A percentile compares a stretch with the other conserved stretches of the same genome.
phyloP scores from a whole-genome alignment of 768 basidiomycete genomes.

The Boletellus ananas region DNA sequence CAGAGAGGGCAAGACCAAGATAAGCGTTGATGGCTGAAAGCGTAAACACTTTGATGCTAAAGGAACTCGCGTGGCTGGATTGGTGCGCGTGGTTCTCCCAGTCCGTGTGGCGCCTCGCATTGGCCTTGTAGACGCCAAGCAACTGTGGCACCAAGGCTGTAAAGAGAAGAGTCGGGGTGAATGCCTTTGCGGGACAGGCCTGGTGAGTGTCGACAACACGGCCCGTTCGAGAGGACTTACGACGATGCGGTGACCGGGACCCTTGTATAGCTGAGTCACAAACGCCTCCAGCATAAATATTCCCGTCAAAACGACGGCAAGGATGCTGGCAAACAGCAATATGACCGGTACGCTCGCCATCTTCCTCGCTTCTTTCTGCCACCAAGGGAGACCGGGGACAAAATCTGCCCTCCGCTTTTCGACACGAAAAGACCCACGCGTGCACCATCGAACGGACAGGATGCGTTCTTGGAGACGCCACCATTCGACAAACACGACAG shows the following conservation, averaged over 20 bases:
- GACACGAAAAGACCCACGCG: constrained; percentile 69
- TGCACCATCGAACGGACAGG: constrained; percentile 80
- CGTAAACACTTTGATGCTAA: constrained; percentile 89
- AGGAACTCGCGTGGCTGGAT: constrained; percentile 68
- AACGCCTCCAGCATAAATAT: constrained; percentile 92
- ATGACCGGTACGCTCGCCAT: constrained; percentile 71
- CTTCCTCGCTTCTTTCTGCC: constrained; percentile 66
- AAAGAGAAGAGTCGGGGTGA: constrained; percentile 83
- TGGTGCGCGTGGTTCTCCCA: constrained; percentile 93
- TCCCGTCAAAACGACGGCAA: constrained; percentile 68
- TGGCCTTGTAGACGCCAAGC: constrained; percentile 64
- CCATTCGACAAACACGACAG: constrained; percentile 81
- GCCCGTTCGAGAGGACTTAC: constrained; percentile 43
- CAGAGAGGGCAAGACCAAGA: constrained; percentile 86
- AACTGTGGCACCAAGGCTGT: constrained; percentile 76
- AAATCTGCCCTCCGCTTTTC: constrained; percentile 68
- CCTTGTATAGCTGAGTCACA: constrained; percentile 82
- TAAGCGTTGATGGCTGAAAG: constrained; percentile 88
- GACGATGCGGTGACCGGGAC: constrained; percentile 74
- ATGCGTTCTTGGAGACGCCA: constrained; percentile 87
- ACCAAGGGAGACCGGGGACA: constrained; percentile 60
- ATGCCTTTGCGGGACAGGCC: constrained; percentile 43
- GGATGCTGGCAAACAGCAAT: constrained; percentile 61
- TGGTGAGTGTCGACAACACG: background rate
- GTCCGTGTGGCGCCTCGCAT: constrained; percentile 65